Base-by-base conservation (phyloP, 495 filamentous ascomycete genomes). In the Hyaloscypha bicolor region DNA sequence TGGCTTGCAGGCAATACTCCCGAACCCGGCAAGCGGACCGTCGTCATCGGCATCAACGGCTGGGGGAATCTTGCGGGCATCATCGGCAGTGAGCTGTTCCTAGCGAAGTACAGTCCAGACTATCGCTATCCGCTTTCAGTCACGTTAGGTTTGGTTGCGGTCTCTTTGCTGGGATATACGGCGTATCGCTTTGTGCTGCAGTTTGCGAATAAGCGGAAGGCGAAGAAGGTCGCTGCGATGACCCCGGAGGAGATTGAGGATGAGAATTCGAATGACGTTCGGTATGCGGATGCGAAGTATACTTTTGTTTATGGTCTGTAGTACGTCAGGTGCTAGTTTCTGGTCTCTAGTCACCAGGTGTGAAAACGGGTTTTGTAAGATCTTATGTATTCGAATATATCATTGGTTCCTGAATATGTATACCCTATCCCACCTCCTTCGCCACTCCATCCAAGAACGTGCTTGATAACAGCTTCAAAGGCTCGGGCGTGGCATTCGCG, bases 41-140 rank as follows among this genome's bases (percentile, higher is more conserved):
- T 87, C 4, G 73, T 86, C 31, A 77, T 88, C 31, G 86, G 86
- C 1, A 81, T 88, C 64, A 88, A 87, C 64, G 86, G 86, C 11
- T 87, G 80, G 79, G 86, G 86, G 2, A 88, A 88, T 61, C 72
- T 87, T 9, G 86, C 85, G 0, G 86, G 86, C 29, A 76, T 87
- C 8, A 71, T 87, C 53, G 77, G 76, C 11, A 74, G 79, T 6
- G 65, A 79, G 53, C 71, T 88, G 1, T 87, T 82, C 72, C 69
- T 67, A 9, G 64, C 75, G 0, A 67, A 76, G 55, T 81, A 78
- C 60, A 74, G 67, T 33, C 83, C 83, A 0, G 70, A 69, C 52
- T 86, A 83, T 58, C 70, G 69, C 29, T 56, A 69, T 1, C 82
- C 85, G 0, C 77, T 87, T 21, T 73, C 69, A 31, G 76, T 78